These are phyloP conservation scores for Fusarium domesticum DNA, from an alignment of 2,329 filamentous ascomycete genomes.

Conservation along the genomic window DNA sequence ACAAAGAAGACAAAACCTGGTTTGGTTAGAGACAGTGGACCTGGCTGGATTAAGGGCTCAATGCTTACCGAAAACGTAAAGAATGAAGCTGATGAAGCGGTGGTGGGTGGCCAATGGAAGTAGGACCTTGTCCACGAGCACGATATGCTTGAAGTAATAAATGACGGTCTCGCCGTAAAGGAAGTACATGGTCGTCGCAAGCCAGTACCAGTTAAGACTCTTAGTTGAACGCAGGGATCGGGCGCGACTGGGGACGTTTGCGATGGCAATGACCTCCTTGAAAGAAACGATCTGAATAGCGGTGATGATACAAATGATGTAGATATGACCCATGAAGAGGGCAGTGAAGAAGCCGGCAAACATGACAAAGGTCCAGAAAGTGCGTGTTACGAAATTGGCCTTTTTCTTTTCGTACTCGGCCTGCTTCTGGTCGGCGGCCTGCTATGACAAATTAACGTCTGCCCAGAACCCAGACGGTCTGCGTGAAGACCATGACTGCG, in stretches of 20 bases:
- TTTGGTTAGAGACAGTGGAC: slow-evolving; percentile 14
- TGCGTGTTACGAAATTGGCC: slow-evolving; percentile 92
- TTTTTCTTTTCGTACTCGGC: slow-evolving; percentile 97
- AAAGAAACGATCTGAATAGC: slow-evolving; percentile 95
- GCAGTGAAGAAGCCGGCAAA: slow-evolving; percentile 87
- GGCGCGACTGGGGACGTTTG: slow-evolving; percentile 87
- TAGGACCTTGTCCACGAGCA: slow-evolving; percentile 89
- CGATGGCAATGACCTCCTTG: slow-evolving; percentile 98
- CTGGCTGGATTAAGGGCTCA: neutral
- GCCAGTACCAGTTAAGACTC: slow-evolving; percentile 97
- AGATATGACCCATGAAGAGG: slow-evolving; percentile 95
- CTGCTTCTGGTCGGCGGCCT: slow-evolving; percentile 42
- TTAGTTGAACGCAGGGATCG: slow-evolving; percentile 91
- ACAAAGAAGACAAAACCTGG: slow-evolving; percentile 98
- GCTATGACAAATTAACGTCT: slow-evolving; percentile 35
- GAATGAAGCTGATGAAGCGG: slow-evolving; percentile 96
- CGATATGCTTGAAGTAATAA: slow-evolving; percentile 99
- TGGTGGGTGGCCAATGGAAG: slow-evolving; percentile 95
- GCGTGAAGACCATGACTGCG: too few relatives aligned
- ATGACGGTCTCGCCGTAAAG: slow-evolving; percentile 98
- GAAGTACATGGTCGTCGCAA: slow-evolving; percentile 99
- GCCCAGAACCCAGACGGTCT: too few relatives aligned
- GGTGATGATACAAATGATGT: slow-evolving; percentile 90
- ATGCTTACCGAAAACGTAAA: slow-evolving; percentile 87
- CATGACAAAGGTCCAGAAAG: slow-evolving; percentile 98